Conservation (phyloP, 129 eudicot species). For the Erigeron canadensis region DNA sequence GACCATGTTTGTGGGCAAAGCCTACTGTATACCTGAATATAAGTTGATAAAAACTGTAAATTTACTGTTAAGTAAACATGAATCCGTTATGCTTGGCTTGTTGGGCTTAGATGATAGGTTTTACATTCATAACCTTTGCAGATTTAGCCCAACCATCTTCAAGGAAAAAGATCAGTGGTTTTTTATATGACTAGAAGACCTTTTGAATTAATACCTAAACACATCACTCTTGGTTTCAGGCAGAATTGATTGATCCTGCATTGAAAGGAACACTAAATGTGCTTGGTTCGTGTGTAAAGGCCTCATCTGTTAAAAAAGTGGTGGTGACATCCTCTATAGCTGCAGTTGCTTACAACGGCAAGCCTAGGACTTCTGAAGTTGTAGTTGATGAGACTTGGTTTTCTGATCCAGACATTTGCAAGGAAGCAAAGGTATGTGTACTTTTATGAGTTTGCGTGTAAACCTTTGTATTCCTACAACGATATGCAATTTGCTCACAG, state of each 20-base stretch:
- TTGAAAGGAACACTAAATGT: constrained; percentile 89
- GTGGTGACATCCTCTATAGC: constrained; percentile 77
- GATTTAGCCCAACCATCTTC: not conserved
- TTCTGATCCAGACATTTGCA: constrained; percentile 56
- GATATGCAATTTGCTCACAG: too few species aligned
- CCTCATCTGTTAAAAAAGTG: constrained; percentile 65
- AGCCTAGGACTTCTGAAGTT: constrained; percentile 58
- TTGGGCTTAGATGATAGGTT: not conserved
- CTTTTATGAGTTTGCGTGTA: not conserved
- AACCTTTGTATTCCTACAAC: too few species aligned
- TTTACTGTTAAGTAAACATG: not conserved
- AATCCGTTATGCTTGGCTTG: constrained; percentile 2
- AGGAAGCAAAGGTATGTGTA: constrained; percentile 47
- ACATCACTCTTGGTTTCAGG: constrained; percentile 37
- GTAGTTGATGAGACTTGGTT: constrained; percentile 77
- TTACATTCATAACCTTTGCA: not conserved
- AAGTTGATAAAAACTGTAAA: not conserved
- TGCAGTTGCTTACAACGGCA: constrained; percentile 58
- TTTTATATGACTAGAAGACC: not conserved
- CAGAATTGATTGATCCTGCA: constrained; percentile 81
- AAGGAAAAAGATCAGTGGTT: not conserved
- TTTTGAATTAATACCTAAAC: not conserved
- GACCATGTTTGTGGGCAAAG: not conserved
- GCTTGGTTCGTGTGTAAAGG: constrained; percentile 61
- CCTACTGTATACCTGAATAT: not conserved